phyloP scores from a whole-genome alignment of 495 filamentous ascomycete genomes.

The Penicillium silybi region DNA sequence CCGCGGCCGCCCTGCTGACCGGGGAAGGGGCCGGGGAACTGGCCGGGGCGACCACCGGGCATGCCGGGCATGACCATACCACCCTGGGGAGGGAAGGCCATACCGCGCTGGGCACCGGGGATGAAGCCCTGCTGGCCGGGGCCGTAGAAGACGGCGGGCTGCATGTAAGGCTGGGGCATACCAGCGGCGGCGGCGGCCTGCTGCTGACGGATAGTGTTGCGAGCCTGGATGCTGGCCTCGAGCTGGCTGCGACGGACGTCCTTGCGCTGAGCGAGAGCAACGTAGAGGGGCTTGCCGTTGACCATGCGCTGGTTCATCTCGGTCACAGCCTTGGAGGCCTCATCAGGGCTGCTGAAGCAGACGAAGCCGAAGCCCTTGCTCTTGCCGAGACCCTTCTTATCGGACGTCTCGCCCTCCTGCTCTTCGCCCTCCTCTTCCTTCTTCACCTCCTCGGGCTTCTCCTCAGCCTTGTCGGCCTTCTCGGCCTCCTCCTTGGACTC shows the following conservation, averaged over 20 bases:
- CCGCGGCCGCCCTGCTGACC: slow-evolving; percentile 81
- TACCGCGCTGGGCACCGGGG: slow-evolving; percentile 67
- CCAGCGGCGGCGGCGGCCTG: slow-evolving; percentile 91
- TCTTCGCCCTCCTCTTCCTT: slow-evolving; percentile 43
- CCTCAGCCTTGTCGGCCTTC: slow-evolving; percentile 38
- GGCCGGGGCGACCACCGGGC: slow-evolving; percentile 77
- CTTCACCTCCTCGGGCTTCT: slow-evolving; percentile 49
- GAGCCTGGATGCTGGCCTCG: slow-evolving; percentile 97
- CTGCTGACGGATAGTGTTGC: slow-evolving; percentile 97
- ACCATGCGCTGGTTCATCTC: slow-evolving; percentile 99
- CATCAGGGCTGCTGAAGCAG: slow-evolving; percentile 98
- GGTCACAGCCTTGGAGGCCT: slow-evolving; percentile 96
- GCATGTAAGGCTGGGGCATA: slow-evolving; percentile 84
- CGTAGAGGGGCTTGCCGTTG: slow-evolving; percentile 93
- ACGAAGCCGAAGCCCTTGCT: slow-evolving; percentile 99
- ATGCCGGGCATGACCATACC: slow-evolving; percentile 77
- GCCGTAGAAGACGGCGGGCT: slow-evolving; percentile 81
- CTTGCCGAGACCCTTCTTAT: slow-evolving; percentile 84
- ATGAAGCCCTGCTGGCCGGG: slow-evolving; percentile 85
- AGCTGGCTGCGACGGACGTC: slow-evolving; percentile 98
- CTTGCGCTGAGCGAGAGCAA: slow-evolving; percentile 97
- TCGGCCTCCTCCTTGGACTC: slow-evolving; percentile 49
- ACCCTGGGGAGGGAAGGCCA: slow-evolving; percentile 81
- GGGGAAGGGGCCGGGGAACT: slow-evolving; percentile 74
- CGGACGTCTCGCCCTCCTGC: slow-evolving; percentile 55